Conservation (phyloP, 1,139 yeast species). For the Saccharomycopsis phalli region DNA sequence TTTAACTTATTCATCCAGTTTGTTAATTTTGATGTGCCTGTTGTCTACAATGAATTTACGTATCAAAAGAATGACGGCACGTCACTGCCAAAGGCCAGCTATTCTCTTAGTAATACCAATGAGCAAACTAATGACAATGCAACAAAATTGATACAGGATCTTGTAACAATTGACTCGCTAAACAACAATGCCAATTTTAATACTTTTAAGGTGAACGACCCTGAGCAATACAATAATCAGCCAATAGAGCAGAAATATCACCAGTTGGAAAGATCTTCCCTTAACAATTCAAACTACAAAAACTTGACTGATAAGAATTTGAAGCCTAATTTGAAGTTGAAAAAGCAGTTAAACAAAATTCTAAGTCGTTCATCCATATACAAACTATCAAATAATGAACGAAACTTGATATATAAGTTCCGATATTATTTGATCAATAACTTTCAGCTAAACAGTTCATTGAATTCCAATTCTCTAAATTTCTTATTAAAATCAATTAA, state of each 20-base stretch:
- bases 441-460: slow-evolving; percentile 23
- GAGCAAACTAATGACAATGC: slow-evolving; percentile 22
- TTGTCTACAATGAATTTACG: slow-evolving; percentile 61
- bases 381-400: slow-evolving; percentile 72
- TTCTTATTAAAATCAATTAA: slow-evolving; percentile 82
- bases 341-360: slow-evolving; percentile 65
- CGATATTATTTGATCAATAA: slow-evolving; percentile 76
- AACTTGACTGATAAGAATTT: slow-evolving; percentile 59
- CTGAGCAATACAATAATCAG: slow-evolving; percentile 57
- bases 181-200: slow-evolving; percentile 28
- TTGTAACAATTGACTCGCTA: slow-evolving; percentile 27
- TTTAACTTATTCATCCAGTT: slow-evolving; percentile 59
- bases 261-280: slow-evolving; percentile 72
- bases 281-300: slow-evolving; percentile 41
- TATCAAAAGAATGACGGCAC: slow-evolving; percentile 29
- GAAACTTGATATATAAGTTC: slow-evolving; percentile 85
- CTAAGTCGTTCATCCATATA: slow-evolving; percentile 77
- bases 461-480: slow-evolving; percentile 51
- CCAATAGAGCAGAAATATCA: slow-evolving; percentile 87
- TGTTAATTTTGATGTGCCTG: slow-evolving; percentile 70
- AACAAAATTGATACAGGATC: slow-evolving; percentile 23
- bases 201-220: slow-evolving; percentile 48
- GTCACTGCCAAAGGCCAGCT: slow-evolving; percentile 2
- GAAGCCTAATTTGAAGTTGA: slow-evolving; percentile 77
- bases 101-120: slow-evolving; percentile 27